These are phyloP conservation scores for Paratinospora sagittata DNA, from an alignment of 164 flowering plant species.

Conservation along the genomic window DNA sequence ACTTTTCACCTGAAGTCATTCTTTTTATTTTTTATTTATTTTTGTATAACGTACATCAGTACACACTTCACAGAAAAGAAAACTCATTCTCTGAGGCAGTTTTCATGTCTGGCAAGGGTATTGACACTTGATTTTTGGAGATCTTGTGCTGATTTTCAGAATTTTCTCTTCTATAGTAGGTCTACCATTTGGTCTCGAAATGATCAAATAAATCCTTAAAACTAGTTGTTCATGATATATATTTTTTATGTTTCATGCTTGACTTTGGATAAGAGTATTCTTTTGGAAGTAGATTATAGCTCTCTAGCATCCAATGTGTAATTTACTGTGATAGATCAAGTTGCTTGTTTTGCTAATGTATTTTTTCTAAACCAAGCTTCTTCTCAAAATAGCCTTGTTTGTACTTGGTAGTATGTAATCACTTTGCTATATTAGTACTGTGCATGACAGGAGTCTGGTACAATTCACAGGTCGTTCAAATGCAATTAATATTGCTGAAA, in stretches of 20 bases:
- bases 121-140: too few species aligned
- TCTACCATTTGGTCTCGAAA: not conserved
- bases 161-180: not conserved
- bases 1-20: not conserved
- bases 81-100: too few species aligned
- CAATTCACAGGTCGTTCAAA: conserved; percentile 69
- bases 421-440: not conserved
- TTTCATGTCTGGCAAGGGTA: too few species aligned
- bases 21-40: not conserved
- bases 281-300: not conserved
- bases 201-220: not conserved
- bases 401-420: not conserved
- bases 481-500: conserved; percentile 86
- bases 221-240: not conserved
- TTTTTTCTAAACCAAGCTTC: too few species aligned
- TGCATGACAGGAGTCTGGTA: not conserved
- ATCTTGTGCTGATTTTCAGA: too few species aligned
- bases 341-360: too few species aligned
- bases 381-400: too few species aligned
- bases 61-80: too few species aligned
- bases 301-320: not conserved
- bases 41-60: too few species aligned
- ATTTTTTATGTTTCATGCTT: not conserved
- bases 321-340: not conserved
- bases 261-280: not conserved